These are phyloP conservation scores for Tilletia horrida DNA, from an alignment of 1,284 basidiomycete species.

Conservation along the genomic window DNA sequence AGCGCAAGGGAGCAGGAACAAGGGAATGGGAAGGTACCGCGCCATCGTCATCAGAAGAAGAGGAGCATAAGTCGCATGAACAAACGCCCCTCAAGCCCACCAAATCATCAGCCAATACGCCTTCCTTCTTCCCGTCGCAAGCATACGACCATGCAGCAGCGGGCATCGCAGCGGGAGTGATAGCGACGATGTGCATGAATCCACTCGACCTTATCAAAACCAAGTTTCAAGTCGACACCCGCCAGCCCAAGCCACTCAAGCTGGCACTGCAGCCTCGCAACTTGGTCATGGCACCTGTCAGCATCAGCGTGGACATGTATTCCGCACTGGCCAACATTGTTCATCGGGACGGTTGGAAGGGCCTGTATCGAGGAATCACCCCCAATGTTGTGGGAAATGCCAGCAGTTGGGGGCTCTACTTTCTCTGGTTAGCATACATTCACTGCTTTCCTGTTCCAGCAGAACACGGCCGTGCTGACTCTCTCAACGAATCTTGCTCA, in stretches of 20 bases:
- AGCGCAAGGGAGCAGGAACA: neutral
- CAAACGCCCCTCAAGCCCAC: conserved; percentile 12
- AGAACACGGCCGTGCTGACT: neutral
- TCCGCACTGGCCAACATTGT: conserved; percentile 71
- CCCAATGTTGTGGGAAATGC: conserved; percentile 94
- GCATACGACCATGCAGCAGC: conserved; percentile 82
- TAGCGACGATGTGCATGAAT: conserved; percentile 93
- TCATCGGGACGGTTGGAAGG: conserved; percentile 71
- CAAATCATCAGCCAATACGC: conserved; percentile 5
- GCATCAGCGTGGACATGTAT: conserved; percentile 71
- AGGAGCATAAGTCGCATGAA: neutral
- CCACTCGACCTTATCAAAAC: conserved; percentile 95
- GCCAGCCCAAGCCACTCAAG: conserved; percentile 8
- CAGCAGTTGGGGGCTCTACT: conserved; percentile 96
- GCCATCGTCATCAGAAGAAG: conserved; percentile 10
- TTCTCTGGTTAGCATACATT: conserved; percentile 74
- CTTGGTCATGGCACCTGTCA: conserved; percentile 39
- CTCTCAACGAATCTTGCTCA: neutral
- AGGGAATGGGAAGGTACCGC: neutral
- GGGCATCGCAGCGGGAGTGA: conserved; percentile 86
- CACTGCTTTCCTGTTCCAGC: too few species aligned
- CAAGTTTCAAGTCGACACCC: conserved; percentile 70
- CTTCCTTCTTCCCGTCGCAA: conserved; percentile 45
- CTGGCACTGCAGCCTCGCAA: conserved; percentile 3
- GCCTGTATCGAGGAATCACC: conserved; percentile 83